Base-by-base conservation (phyloP, 371 early-diverging fungal species). In the Syncephalastrum monosporum region DNA sequence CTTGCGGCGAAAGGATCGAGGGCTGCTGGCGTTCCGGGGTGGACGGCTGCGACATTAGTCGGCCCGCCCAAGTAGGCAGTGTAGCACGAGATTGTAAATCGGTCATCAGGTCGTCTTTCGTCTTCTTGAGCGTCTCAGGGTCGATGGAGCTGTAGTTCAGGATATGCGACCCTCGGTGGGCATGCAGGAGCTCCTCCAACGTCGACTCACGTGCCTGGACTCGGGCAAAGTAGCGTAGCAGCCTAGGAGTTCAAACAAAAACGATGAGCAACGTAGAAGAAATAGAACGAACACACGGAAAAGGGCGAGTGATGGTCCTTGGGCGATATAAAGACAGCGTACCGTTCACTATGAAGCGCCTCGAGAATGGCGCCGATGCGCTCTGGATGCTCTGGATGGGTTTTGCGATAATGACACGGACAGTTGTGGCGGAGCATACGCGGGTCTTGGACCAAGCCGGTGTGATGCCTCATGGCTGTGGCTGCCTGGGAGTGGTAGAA, bases 351-450 rank as follows among this genome's bases (percentile, higher is more conserved):
- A 53, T 73, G 69, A 42, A 77, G 57, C 46, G 69, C 58, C 49
- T 73, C 65, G 5, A 77, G 45, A 45, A 77, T 77, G 4, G 69
- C 71, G 19, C 53, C 49, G 16, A 87, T 71, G 23, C 87, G 66
- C 55, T 83, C 85, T 7, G 87, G 87, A 33, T 80, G 70, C 55
- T 87, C 87, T 16, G 87, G 87, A 54, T 87, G 87, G 5, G 72
- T 72, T 56, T 80, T 77, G 29, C 74, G 73, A 24, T 82, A 81
- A 47, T 80, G 75, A 60, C 85, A 85, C 50, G 82, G 83, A 47
- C 85, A 85, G 24, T 72, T 71, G 56, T 85, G 85, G 42, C 81
- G 61, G 17, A 71, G 60, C 83, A 83, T 85, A 7, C 81, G 69
- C 47, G 73, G 75, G 50, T 85, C 85, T 41, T 82, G 81, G 0